Conservation (phyloP, 805 yeast genomes). For the Isabelozyma pseudorhagii region DNA sequence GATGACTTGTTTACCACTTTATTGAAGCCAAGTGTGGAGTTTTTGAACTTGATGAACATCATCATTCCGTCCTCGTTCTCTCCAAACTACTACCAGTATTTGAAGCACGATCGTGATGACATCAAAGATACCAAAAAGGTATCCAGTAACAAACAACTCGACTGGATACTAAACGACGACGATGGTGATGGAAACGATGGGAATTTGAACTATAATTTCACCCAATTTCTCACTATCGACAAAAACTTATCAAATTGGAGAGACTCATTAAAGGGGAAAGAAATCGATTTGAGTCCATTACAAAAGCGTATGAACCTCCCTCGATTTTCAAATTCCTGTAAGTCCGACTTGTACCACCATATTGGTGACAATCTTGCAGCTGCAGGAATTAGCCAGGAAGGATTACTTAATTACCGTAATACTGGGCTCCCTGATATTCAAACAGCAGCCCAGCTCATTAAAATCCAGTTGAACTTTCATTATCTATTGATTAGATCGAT, state of each 20-base stretch:
- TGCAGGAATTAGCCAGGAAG: conserved; percentile 14
- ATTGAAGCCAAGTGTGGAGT: conserved; percentile 41
- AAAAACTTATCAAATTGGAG: conserved; percentile 41
- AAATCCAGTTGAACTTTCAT: conserved; percentile 43
- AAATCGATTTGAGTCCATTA: conserved; percentile 22
- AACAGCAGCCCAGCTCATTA: conserved; percentile 37
- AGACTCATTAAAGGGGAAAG: conserved; percentile 28
- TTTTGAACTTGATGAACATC: conserved; percentile 40
- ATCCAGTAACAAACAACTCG: conserved; percentile 21
- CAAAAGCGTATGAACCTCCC: conserved; percentile 30
- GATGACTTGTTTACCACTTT: conserved; percentile 36
- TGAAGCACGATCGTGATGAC: conserved; percentile 21
- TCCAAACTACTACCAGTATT: conserved; percentile 43
- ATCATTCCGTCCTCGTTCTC: conserved; percentile 46
- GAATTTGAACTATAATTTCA: conserved; percentile 42
- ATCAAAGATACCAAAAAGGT: conserved; percentile 17
- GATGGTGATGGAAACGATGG: conserved; percentile 50
- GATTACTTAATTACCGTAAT: conserved; percentile 18
- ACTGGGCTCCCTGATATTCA: conserved; percentile 37
- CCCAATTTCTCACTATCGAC: conserved; percentile 41
- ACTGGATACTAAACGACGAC: conserved; percentile 44
- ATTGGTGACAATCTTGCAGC: conserved; percentile 16
- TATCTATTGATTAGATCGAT: conserved; percentile 39
- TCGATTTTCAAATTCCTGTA: conserved; percentile 14
- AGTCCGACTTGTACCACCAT: conserved; percentile 30